These are phyloP conservation scores for Aegilops sharonensis DNA, from an alignment of 176 grass and related monocot genomes.

Conservation along the genomic window DNA sequence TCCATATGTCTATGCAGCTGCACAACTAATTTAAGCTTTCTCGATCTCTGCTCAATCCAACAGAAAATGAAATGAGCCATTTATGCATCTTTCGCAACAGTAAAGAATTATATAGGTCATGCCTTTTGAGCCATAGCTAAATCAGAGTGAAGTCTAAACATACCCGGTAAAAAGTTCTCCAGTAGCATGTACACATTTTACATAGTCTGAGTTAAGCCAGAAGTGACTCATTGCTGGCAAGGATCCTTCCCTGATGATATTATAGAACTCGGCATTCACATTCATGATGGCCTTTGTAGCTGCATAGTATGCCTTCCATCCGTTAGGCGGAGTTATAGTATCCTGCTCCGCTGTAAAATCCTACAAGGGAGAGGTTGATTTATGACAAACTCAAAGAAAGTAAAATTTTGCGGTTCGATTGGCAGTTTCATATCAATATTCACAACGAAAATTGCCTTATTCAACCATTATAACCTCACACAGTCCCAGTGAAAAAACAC, in stretches of 20 bases:
- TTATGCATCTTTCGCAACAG: neutral
- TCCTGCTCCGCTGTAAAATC: slow-evolving; percentile 90
- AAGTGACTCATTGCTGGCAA: slow-evolving; percentile 78
- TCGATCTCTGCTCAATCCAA: neutral
- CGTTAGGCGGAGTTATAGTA: slow-evolving; percentile 63
- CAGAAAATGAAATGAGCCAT: neutral
- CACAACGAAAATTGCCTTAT: neutral
- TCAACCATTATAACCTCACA: neutral
- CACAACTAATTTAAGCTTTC: slow-evolving; percentile 7
- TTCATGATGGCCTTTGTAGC: slow-evolving; percentile 85
- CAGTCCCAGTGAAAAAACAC: neutral
- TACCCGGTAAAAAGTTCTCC: slow-evolving; percentile 86
- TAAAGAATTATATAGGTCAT: neutral
- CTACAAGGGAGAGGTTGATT: slow-evolving; percentile 44
- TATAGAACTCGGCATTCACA: slow-evolving; percentile 87
- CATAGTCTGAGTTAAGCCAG: slow-evolving; percentile 88
- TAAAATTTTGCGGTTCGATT: neutral
- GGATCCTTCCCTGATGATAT: slow-evolving; percentile 89
- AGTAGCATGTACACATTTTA: slow-evolving; percentile 79
- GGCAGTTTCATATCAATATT: neutral
- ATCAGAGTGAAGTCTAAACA: slow-evolving; percentile 24
- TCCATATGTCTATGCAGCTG: neutral
- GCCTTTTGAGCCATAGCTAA: neutral
- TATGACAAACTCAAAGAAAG: neutral
- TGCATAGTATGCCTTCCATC: slow-evolving; percentile 99